These are phyloP conservation scores for Aspergillus flavus DNA, from an alignment of 2,329 filamentous ascomycete species.

Conservation along the genomic window DNA sequence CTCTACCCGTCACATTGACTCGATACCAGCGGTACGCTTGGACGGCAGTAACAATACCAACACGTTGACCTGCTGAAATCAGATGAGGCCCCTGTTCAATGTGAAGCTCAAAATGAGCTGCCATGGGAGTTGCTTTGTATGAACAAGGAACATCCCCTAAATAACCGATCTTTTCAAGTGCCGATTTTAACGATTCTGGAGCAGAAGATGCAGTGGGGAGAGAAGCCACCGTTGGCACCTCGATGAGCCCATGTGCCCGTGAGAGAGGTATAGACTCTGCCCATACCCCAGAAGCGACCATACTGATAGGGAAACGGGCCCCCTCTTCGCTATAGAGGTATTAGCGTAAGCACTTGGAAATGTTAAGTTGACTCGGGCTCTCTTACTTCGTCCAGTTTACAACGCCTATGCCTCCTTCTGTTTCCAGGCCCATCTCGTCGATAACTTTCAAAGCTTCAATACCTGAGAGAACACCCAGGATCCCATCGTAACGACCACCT, in stretches of 20 bases:
- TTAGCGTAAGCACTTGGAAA: conserved; percentile 14
- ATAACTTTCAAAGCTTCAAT: conserved; percentile 72
- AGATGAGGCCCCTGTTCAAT: conserved; percentile 83
- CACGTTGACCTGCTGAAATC: conserved; percentile 62
- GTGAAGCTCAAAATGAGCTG: conserved; percentile 80
- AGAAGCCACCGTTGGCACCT: conserved; percentile 56
- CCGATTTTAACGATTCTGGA: conserved; percentile 65
- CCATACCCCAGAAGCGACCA: conserved; percentile 77
- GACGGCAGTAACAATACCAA: conserved; percentile 72
- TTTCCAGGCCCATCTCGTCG: conserved; percentile 68
- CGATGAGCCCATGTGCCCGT: conserved; percentile 62
- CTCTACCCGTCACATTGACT: conserved; percentile 65
- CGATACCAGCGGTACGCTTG: conserved; percentile 77
- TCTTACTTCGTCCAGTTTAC: conserved; percentile 58
- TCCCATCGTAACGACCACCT: conserved; percentile 58
- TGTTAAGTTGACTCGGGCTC: not conserved
- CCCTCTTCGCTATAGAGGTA: conserved; percentile 68
- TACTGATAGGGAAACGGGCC: conserved; percentile 74
- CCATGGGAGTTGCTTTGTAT: conserved; percentile 65
- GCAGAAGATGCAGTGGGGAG: conserved; percentile 52
- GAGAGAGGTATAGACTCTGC: conserved; percentile 66
- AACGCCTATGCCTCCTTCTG: conserved; percentile 71
- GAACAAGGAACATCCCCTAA: conserved; percentile 61
- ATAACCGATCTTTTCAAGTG: conserved; percentile 73
- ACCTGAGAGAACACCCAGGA: conserved; percentile 72